Base-by-base conservation (phyloP, 495 filamentous ascomycete genomes). In the Hyaloscypha variabilis region DNA sequence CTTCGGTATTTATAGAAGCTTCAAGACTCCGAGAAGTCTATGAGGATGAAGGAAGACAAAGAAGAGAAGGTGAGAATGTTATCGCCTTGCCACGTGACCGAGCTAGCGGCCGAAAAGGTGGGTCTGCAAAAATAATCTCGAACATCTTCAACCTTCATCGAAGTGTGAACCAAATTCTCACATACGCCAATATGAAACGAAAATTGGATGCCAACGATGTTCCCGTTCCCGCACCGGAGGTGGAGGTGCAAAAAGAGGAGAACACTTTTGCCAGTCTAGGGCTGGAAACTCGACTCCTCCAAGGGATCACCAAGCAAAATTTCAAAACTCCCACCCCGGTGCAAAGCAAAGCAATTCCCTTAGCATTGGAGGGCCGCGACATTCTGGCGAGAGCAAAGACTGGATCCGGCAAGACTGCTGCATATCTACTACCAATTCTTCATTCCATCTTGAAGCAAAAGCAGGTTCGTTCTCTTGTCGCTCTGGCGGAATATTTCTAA, bases 331-430 rank as follows among this genome's bases (percentile, higher is more conserved):
- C 95, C 8, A 97, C 96, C 11, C 83, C 85, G 17, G 90, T 97
- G 3, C 95, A 99, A 76, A 81, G 87, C 17, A 89, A 89, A 75
- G 91, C 90, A 6, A 97, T 99, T 69, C 96, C 95, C 8, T 77
- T 97, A 52, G 91, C 92, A 29, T 80, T 97, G n/a, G 88, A 92
- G 64, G 95, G 95, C 21, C 90, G 90, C 72, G 94, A 97, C 83
- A 89, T 99, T 62, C 77, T 98, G 52, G 92, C 92, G 58, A 91
- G 91, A 68, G 90, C 94, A 50, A 95, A 93, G 77, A 97, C 94
- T 23, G 94, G 94, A 29, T 95, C 93, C 23, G 94, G 95, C 54
- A 99, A 99, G 79, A 99, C 95, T 6, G 91, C 91, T n/a, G 95
- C 95, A 58, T 99, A 99, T 77, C 81, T 97, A n/a, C 83, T 98